Evolutionary conservation across 306 rosid species (phyloP).

Genomic region (Dalbergia cultrata): DNA sequence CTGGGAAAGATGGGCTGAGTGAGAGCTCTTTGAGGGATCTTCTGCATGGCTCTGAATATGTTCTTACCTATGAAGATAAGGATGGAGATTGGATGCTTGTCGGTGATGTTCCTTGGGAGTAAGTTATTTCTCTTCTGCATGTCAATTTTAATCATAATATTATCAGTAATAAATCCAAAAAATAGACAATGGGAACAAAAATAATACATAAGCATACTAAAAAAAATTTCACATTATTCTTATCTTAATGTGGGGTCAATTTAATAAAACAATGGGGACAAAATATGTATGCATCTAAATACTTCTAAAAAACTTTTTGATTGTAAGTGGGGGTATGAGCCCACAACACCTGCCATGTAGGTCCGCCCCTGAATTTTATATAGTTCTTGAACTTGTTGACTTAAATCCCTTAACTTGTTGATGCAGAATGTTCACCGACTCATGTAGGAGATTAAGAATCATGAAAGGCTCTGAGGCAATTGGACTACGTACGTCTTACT

Average conservation of each 20-base stretch:
- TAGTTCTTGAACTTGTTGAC: conserved; percentile 17
- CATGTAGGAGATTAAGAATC: conserved; percentile 86
- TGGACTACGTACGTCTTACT: conserved; percentile 71
- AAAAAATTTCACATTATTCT: too few relatives aligned
- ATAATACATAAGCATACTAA: too few relatives aligned
- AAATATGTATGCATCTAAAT: too few relatives aligned
- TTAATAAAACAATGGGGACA: too few relatives aligned
- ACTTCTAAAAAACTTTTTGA: too few relatives aligned
- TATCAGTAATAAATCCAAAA: too few relatives aligned
- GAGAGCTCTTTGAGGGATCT: conserved; percentile 88
- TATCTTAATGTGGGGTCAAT: too few relatives aligned
- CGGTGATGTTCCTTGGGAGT: conserved; percentile 99
- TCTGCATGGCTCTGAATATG: conserved; percentile 85
- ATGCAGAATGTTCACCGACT: conserved; percentile 82
- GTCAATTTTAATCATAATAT: conserved; percentile 11
- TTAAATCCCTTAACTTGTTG: conserved; percentile 6
- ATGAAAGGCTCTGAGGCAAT: conserved; percentile 96
- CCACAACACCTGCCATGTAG: too few relatives aligned
- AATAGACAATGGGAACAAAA: too few relatives aligned
- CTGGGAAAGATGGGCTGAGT: conserved; percentile 74
- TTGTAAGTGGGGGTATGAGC: too few relatives aligned
- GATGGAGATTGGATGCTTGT: conserved; percentile 99
- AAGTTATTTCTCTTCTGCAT: conserved; percentile 45
- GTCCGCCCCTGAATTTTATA: not conserved
- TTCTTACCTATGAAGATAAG: conserved; percentile 90